phyloP scores from a whole-genome alignment of 352 stramenopile species.

The Phytophthora europaea region DNA sequence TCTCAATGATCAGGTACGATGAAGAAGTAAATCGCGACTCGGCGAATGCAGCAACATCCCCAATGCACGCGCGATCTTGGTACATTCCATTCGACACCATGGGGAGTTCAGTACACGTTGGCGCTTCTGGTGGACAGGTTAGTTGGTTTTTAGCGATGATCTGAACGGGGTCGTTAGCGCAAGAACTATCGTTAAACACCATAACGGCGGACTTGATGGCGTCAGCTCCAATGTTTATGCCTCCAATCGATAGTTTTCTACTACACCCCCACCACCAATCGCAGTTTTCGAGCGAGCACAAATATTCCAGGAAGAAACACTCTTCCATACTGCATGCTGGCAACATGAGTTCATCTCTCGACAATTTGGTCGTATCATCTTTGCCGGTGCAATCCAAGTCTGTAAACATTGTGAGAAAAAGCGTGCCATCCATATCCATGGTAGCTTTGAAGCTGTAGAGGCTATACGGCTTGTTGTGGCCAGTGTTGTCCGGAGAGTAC shows the following conservation, averaged over 20 bases:
- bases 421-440: neutral
- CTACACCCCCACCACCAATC: neutral
- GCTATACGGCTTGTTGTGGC: slow-evolving; percentile 3
- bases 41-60: neutral
- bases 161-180: neutral
- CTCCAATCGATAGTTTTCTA: neutral
- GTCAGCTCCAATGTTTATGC: neutral
- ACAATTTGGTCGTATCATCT: neutral
- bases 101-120: neutral
- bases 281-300: neutral
- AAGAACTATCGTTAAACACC: neutral
- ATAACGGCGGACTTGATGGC: neutral
- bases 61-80: neutral
- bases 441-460: slow-evolving; percentile 1
- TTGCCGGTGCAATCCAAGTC: neutral
- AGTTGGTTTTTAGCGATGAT: neutral
- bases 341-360: neutral
- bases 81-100: neutral
- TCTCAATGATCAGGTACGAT: neutral
- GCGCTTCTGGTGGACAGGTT: neutral
- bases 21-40: neutral
- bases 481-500: slow-evolving; percentile 1
- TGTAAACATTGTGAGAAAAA: neutral
- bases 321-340: neutral
- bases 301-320: neutral